A percentile compares a stretch with the other conserved stretches of the same genome.
Conservation (phyloP, 768 basidiomycete species). For the Termitomyces sp. region DNA sequence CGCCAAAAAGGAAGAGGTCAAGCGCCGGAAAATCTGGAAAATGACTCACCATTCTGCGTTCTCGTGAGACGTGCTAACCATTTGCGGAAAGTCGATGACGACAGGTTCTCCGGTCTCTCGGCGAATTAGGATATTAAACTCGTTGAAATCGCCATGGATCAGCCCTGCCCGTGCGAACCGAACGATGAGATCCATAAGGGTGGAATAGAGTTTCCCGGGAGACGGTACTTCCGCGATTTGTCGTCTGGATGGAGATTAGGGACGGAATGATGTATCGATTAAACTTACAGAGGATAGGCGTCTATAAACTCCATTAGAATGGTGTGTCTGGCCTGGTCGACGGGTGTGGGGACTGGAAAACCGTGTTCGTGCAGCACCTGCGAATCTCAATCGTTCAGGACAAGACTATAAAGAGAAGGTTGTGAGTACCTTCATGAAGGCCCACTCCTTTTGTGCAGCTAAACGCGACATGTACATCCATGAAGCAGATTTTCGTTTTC, state of each 20-base stretch:
- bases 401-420: background rate
- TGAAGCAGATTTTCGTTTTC: conserved; percentile 90
- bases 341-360: conserved; percentile 90
- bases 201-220: conserved; percentile 87
- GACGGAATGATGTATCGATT: conserved; percentile 1
- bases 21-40: conserved; percentile 74
- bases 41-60: conserved; percentile 88
- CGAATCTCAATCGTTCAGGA: background rate
- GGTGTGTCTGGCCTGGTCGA: conserved; percentile 94
- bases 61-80: conserved; percentile 95
- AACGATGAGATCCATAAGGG: conserved; percentile 93
- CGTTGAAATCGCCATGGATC: conserved; percentile 99
- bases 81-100: conserved; percentile 98
- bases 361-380: conserved; percentile 88
- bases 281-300: conserved; percentile 83
- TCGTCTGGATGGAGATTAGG: conserved; percentile 45
- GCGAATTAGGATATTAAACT: conserved; percentile 95
- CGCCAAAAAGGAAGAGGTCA: conserved; percentile 57
- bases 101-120: conserved; percentile 71
- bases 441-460: conserved; percentile 96
- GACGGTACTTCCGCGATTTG: conserved; percentile 81
- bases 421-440: conserved; percentile 86
- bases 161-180: conserved; percentile 89
- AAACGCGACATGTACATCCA: conserved; percentile 99
- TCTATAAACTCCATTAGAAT: conserved; percentile 96